Conservation (phyloP, 768 basidiomycete genomes). For the Dacryopinax primogenitus region DNA sequence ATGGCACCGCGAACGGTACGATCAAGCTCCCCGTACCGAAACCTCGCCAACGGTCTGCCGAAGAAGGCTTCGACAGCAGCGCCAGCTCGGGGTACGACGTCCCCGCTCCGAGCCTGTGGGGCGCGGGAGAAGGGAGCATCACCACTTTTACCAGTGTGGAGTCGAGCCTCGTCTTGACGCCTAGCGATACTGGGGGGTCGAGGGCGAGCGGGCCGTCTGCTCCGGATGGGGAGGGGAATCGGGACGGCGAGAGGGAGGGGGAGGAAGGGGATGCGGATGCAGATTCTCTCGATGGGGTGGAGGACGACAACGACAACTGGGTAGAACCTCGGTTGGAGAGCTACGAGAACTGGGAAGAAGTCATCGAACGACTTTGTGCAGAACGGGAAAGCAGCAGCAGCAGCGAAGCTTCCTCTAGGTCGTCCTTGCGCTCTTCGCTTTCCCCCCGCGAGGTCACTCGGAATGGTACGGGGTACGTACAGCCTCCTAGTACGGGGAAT, state of each 20-base stretch:
- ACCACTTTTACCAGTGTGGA: neutral
- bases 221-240: too few species aligned
- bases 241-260: too few species aligned
- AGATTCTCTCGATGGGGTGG: neutral
- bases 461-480: too few species aligned
- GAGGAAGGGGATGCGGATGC: neutral
- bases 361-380: conserved; percentile 1
- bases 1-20: neutral
- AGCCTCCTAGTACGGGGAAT: too few species aligned
- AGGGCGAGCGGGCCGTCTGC: too few species aligned
- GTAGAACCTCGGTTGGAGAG: neutral
- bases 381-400: neutral
- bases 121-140: neutral
- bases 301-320: neutral
- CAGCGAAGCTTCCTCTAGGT: neutral
- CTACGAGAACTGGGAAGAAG: conserved; percentile 7
- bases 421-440: neutral
- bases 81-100: neutral
- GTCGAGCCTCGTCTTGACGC: neutral
- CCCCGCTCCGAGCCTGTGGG: neutral
- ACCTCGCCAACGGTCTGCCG: neutral
- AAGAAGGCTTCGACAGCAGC: neutral
- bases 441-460: too few species aligned
- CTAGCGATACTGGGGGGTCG: neutral
- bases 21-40: neutral